Base-by-base conservation (phyloP, 1,284 basidiomycete genomes). In the Apiotrichum siamense region DNA sequence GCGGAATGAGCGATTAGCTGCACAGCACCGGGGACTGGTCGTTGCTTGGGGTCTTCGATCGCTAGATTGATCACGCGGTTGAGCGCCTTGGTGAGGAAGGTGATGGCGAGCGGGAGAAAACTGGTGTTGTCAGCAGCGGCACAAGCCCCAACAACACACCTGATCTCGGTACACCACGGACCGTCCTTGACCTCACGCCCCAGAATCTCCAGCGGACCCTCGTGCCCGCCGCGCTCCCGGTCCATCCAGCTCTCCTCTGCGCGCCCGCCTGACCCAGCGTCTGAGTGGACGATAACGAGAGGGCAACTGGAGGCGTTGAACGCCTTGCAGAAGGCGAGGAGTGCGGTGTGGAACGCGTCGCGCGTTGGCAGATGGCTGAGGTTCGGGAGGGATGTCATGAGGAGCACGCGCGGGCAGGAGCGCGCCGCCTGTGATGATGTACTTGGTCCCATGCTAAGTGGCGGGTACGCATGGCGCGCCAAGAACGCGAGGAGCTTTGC, bases 361-460 rank as follows among this genome's bases (percentile, higher is more conserved):
- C 85, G 84, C 0, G 88, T 93, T 3, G 79, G 75, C 1, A 79
- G 71, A 64, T 93, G 87, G 5, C 88, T 75, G 37, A 97, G 79
- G 65, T 97, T 97, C 0, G 94, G 94, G 3, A 97, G 78, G 54
- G 97, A 89, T 69, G 97, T 92, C 9, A 98, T 77, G 7, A 98
- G 81, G 44, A 98, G 81, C 5, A 94, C 65, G 3, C 67, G 65
- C 0, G 61, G 64, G 29, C 53, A 42, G 3, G 45, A 48, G 2
- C 57, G 27, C 4, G 49, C 17, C n/a, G 55, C n/a, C 15, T 50
- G 35, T 20, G 67, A 64, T 13, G 60, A 57, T 7, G 66, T 54
- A 42, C 23, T 42, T 2, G 70, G 64, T 49, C 84, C 81, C 18
- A 88, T 68, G 24, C 77, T 79, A 15, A 79, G 78, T 53, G 86